A percentile compares a stretch with the other conserved stretches of the same genome.
Conservation (phyloP, 805 yeast genomes). For the Saccharomyces mikatae region DNA sequence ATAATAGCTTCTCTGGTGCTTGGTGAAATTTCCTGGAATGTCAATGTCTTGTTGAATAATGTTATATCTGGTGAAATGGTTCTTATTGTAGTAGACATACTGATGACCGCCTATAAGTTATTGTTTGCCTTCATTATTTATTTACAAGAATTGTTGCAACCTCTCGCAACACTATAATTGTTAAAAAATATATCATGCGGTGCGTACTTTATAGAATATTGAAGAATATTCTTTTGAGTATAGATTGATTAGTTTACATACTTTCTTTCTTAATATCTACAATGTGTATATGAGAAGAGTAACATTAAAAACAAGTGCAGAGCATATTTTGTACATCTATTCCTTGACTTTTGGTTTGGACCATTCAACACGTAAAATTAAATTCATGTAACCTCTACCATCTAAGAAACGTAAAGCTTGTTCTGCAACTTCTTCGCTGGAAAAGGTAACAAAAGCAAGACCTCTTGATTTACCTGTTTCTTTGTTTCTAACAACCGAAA, state of each 20-base stretch:
- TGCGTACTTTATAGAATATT: not conserved
- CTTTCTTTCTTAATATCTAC: not conserved
- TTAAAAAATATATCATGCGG: not conserved
- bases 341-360: constrained; percentile 37
- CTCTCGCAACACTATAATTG: not conserved
- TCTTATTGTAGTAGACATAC: not conserved
- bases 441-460: constrained; percentile 85
- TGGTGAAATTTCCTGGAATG: constrained; percentile 3
- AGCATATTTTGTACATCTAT: not conserved
- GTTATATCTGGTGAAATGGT: not conserved
- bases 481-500: constrained; percentile 78
- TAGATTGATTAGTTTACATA: not conserved
- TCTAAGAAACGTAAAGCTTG: constrained; percentile 66
- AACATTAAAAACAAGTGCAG: not conserved
- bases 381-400: constrained; percentile 87
- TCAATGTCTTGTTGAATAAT: constrained; percentile 8
- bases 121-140: not conserved
- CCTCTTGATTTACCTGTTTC: constrained; percentile 94
- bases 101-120: not conserved
- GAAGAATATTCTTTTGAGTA: not conserved
- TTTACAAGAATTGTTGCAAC: not conserved
- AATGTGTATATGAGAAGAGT: not conserved
- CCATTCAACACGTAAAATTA: constrained; percentile 66
- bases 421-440: constrained; percentile 61
- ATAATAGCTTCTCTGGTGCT: constrained; percentile 26